Conservation (phyloP, 2,329 filamentous ascomycete species). For the Dothistroma septosporum region DNA sequence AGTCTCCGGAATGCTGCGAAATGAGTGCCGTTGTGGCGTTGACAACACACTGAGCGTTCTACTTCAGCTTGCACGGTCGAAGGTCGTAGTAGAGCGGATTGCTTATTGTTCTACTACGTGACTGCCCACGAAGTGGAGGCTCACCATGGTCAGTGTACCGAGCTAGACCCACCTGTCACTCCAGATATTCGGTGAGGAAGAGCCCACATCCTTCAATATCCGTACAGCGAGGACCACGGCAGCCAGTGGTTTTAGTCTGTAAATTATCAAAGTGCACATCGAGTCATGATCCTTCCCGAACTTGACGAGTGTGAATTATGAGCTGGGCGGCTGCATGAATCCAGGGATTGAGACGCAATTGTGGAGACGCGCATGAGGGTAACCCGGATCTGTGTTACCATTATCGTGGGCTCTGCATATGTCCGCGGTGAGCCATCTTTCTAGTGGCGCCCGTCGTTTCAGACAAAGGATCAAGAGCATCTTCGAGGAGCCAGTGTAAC, state of each 20-base stretch:
- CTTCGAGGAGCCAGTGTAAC: neutral
- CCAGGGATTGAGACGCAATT: conserved; percentile 7
- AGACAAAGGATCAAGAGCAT: neutral
- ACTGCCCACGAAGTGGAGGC: neutral
- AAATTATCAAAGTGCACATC: neutral
- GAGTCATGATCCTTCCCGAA: neutral
- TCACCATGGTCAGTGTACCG: neutral
- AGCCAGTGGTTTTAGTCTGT: neutral
- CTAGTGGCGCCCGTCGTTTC: neutral
- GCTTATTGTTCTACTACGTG: neutral
- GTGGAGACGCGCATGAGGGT: conserved; percentile 14
- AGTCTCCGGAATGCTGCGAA: neutral
- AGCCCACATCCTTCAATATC: neutral
- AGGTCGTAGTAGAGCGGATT: neutral
- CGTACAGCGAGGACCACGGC: neutral
- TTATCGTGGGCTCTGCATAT: conserved; percentile 14
- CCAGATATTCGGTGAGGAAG: neutral
- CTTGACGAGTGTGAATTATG: conserved; percentile 10
- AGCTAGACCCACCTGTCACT: neutral
- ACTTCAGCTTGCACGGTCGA: conserved; percentile 3
- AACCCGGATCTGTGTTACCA: conserved; percentile 17
- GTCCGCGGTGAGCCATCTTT: conserved; percentile 4
- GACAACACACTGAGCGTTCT: neutral
- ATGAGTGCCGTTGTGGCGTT: conserved; percentile 8
- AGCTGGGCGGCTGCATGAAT: conserved; percentile 4